Percentiles rank a stretch among this genome's conserved stretches.
Evolutionary conservation across 805 yeast genomes (phyloP).

Genomic region (Scheffersomyces amazonensis): DNA sequence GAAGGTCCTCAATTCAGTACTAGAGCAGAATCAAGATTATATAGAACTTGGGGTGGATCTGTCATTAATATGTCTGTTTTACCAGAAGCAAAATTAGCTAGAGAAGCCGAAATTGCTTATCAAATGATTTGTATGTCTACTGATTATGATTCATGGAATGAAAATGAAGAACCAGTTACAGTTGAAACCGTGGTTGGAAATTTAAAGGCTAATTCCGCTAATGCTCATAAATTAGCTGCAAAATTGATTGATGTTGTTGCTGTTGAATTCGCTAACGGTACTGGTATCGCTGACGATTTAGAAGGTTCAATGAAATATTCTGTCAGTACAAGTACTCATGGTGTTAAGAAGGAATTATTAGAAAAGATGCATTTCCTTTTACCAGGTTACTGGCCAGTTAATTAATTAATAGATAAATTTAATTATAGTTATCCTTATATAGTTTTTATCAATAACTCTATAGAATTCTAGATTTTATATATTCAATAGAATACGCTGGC

Average conservation of each 20-base stretch:
- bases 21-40: conserved; percentile 90
- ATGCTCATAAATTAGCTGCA: conserved; percentile 78
- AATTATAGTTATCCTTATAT: too few relatives aligned
- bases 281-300: conserved; percentile 63
- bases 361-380: conserved; percentile 82
- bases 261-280: conserved; percentile 51
- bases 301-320: conserved; percentile 75
- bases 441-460: too few relatives aligned
- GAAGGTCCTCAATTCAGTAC: conserved; percentile 99
- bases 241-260: conserved; percentile 67
- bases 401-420: too few relatives aligned
- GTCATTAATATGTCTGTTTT: conserved; percentile 96
- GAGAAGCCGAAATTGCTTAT: conserved; percentile 95
- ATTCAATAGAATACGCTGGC: too few relatives aligned
- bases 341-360: conserved; percentile 68
- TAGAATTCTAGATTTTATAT: too few relatives aligned
- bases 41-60: conserved; percentile 85
- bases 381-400: conserved; percentile 83
- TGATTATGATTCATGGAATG: conserved; percentile 98
- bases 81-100: conserved; percentile 96
- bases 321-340: conserved; percentile 73
- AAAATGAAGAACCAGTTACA: conserved; percentile 91
- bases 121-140: conserved; percentile 99
- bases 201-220: conserved; percentile 79
- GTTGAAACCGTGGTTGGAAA: conserved; percentile 96